These are phyloP conservation scores for Kregervanrija delftensis DNA, from an alignment of 805 yeast species.

Conservation along the genomic window DNA sequence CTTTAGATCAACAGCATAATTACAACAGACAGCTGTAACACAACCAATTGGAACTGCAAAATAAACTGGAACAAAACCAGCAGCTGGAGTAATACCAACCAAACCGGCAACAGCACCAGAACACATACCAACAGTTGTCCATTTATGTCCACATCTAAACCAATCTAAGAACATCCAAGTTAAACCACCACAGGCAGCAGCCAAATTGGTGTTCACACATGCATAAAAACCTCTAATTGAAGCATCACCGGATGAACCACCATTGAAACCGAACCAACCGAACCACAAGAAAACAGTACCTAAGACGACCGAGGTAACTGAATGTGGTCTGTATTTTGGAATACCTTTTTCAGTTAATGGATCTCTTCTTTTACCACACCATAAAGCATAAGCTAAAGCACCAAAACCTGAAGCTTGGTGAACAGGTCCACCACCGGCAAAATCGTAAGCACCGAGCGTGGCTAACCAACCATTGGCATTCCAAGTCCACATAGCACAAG, in stretches of 20 bases:
- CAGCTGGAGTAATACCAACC: constrained; percentile 95
- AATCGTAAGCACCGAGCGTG: constrained; percentile 79
- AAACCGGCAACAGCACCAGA: constrained; percentile 91
- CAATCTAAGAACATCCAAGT: constrained; percentile 92
- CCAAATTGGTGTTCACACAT: constrained; percentile 83
- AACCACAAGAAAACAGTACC: constrained; percentile 96
- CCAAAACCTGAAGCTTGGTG: constrained; percentile 93
- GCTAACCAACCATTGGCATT: constrained; percentile 88
- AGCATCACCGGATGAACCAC: constrained; percentile 95
- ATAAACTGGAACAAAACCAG: constrained; percentile 93
- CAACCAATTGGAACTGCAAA: constrained; percentile 80
- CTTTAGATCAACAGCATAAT: constrained; percentile 81
- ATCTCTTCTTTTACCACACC: constrained; percentile 89
- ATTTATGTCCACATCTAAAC: constrained; percentile 77
- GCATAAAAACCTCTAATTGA: constrained; percentile 93
- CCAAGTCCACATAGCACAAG: constrained; percentile 98
- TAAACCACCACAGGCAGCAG: constrained; percentile 90
- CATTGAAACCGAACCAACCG: constrained; percentile 99
- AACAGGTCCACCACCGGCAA: constrained; percentile 99
- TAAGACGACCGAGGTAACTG: constrained; percentile 80
- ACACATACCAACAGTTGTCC: constrained; percentile 93
- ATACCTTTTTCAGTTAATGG: constrained; percentile 59
- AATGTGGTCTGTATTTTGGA: constrained; percentile 91
- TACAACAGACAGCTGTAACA: constrained; percentile 70
- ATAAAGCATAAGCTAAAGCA: constrained; percentile 87